Evolutionary conservation across 805 yeast genomes (phyloP).

Genomic region (Candida caryicola): DNA sequence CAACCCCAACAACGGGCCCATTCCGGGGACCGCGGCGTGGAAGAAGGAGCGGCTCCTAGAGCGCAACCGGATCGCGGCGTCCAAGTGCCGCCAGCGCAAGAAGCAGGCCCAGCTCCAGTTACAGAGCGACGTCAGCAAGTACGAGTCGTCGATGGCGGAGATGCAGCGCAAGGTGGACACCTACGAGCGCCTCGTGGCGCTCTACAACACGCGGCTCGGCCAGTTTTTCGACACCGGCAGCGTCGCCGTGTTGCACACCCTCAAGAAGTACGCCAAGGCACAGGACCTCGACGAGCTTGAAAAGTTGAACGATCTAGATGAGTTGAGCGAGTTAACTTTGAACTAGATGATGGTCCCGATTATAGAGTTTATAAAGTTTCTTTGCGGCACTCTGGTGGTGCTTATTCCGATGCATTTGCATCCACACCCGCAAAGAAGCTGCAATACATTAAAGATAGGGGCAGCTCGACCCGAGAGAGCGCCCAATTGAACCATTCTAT

Average conservation of each 20-base stretch:
- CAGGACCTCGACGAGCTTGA: conserved; percentile 9
- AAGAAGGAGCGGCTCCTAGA: conserved; percentile 61
- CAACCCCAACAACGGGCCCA: conserved; percentile 52
- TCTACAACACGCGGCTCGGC: conserved; percentile 9
- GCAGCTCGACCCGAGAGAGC: too few relatives aligned
- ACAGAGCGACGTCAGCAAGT: conserved; percentile 55
- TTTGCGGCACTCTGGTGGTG: too few relatives aligned
- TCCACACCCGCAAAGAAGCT: too few relatives aligned
- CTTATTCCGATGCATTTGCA: too few relatives aligned
- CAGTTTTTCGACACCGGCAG: conserved; percentile 11
- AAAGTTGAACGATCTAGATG: conserved; percentile 5
- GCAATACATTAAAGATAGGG: too few relatives aligned
- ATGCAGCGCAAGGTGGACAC: conserved; percentile 18
- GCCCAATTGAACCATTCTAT: too few relatives aligned
- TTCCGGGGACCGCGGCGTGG: conserved; percentile 67
- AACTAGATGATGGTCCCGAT: neutral
- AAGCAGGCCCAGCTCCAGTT: conserved; percentile 67
- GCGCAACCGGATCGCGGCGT: conserved; percentile 65
- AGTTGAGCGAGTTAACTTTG: conserved; percentile 3
- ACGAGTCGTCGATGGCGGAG: conserved; percentile 42
- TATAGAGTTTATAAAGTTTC: conserved; percentile 1
- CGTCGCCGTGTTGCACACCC: conserved; percentile 4
- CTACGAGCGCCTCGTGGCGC: conserved; percentile 15
- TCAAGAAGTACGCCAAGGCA: conserved; percentile 6
- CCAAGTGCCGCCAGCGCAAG: conserved; percentile 65